These are phyloP conservation scores for Psilocybe mexicana DNA, from an alignment of 1,284 basidiomycete species.

Conservation along the genomic window DNA sequence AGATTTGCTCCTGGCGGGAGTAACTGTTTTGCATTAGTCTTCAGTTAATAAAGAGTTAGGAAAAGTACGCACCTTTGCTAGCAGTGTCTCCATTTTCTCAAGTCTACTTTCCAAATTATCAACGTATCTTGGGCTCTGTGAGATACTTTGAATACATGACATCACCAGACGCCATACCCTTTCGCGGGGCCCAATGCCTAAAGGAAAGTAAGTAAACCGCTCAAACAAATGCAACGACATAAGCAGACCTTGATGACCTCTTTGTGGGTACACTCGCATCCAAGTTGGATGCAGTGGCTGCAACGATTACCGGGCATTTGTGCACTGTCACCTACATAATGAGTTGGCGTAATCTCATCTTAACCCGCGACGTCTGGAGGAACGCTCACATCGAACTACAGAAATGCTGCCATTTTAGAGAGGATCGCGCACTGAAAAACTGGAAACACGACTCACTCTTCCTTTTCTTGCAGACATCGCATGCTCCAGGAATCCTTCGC, in stretches of 20 bases:
- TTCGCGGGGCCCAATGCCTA: constrained; percentile 43
- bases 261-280: constrained; percentile 42
- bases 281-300: constrained; percentile 38
- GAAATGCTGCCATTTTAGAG: background rate
- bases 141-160: background rate
- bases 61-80: constrained; percentile 50
- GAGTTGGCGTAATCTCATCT: constrained; percentile 2
- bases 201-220: background rate
- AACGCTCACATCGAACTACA: constrained; percentile 38
- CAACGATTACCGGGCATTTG: constrained; percentile 41
- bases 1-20: constrained; percentile 39
- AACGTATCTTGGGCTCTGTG: constrained; percentile 50
- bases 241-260: constrained; percentile 40
- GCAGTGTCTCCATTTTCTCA: constrained; percentile 69
- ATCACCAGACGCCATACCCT: constrained; percentile 28
- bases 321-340: constrained; percentile 39
- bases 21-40: constrained; percentile 20
- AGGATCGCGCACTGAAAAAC: background rate
- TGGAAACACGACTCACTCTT: constrained; percentile 30
- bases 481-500: constrained; percentile 39
- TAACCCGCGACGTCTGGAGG: background rate
- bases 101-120: constrained; percentile 72
- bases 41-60: background rate
- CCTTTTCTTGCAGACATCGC: constrained; percentile 43
- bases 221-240: background rate